Evolutionary conservation across 192 early-diverging fungal genomes (phyloP).

Genomic region (Phlyctochytrium arcticum): DNA sequence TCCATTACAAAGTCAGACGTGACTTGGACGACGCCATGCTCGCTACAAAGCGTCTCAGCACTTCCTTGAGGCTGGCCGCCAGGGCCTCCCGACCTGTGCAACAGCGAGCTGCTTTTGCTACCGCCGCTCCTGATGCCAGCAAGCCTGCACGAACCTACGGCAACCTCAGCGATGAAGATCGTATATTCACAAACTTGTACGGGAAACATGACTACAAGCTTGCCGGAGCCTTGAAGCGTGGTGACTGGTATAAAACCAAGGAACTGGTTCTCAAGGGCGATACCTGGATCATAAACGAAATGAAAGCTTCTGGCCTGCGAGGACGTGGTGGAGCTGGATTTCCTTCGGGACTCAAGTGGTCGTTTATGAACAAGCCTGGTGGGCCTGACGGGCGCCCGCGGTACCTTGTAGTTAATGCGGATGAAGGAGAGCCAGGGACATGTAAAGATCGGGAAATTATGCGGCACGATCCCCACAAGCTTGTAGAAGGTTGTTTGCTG

Average conservation of each 20-base stretch:
- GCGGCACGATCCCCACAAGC: slow-evolving; percentile 89
- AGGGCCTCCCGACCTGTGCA: not conserved
- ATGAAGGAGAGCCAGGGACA: slow-evolving; percentile 98
- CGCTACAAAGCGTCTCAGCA: not conserved
- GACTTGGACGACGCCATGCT: too few relatives aligned
- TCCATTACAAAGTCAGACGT: too few relatives aligned
- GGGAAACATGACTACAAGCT: slow-evolving; percentile 86
- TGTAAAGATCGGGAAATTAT: slow-evolving; percentile 98
- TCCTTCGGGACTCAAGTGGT: slow-evolving; percentile 97
- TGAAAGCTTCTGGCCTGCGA: slow-evolving; percentile 90
- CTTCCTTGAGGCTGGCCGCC: not conserved
- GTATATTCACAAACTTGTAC: slow-evolving; percentile 98
- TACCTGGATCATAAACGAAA: slow-evolving; percentile 96
- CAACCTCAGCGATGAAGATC: slow-evolving; percentile 81
- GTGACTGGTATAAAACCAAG: slow-evolving; percentile 99
- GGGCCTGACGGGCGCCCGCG: slow-evolving; percentile 63
- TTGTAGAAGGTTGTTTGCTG: slow-evolving; percentile 93
- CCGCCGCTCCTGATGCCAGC: slow-evolving; percentile 20
- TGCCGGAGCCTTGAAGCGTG: slow-evolving; percentile 86
- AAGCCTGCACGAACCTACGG: slow-evolving; percentile 35
- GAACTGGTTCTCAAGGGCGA: slow-evolving; percentile 94
- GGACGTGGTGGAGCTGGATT: slow-evolving; percentile 95
- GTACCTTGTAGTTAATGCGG: slow-evolving; percentile 96
- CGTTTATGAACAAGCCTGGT: slow-evolving; percentile 96
- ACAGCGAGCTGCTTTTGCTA: slow-evolving; percentile 17